A percentile compares a stretch with the other conserved stretches of the same genome.
Conservation (phyloP, 768 basidiomycete genomes). For the Arthromyces matolae region DNA sequence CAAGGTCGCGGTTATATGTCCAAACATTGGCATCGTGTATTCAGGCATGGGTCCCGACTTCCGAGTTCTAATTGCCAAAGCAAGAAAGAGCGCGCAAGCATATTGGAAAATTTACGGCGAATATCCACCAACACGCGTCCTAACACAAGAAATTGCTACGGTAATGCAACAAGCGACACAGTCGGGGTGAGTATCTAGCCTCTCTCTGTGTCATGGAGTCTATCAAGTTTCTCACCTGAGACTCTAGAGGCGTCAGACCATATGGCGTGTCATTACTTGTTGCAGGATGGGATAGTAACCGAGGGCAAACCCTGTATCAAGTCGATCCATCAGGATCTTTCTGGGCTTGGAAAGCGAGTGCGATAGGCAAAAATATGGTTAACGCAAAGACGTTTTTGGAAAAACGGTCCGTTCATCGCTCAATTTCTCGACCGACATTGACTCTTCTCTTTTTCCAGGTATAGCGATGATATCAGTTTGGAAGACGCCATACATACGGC, state of each 20-base stretch:
- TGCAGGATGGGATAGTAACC: conserved; percentile 91
- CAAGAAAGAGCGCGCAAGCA: conserved; percentile 95
- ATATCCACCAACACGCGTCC: conserved; percentile 93
- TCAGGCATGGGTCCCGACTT: conserved; percentile 99
- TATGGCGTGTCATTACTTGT: conserved; percentile 97
- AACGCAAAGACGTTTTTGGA: conserved; percentile 99
- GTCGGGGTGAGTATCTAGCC: conserved; percentile 68
- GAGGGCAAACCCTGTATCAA: conserved; percentile 97
- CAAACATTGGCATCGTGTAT: conserved; percentile 99
- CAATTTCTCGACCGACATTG: conserved; percentile 16
- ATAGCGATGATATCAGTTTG: conserved; percentile 97
- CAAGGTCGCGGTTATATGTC: conserved; percentile 95
- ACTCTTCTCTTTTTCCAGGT: conserved; percentile 46
- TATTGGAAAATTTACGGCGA: conserved; percentile 99
- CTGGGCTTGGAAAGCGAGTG: conserved; percentile 99
- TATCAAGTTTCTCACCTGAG: conserved; percentile 26
- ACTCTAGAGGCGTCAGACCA: conserved; percentile 89
- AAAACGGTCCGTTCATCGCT: conserved; percentile 59
- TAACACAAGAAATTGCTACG: conserved; percentile 96
- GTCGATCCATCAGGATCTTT: conserved; percentile 98
- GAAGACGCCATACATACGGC: conserved; percentile 99
- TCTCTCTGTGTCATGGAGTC: conserved; percentile 1
- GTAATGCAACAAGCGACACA: conserved; percentile 99
- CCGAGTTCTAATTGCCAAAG: conserved; percentile 88
- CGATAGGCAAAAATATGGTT: conserved; percentile 99